phyloP scores from a whole-genome alignment of 495 filamentous ascomycete species.

The Lindgomyces ingoldianus region DNA sequence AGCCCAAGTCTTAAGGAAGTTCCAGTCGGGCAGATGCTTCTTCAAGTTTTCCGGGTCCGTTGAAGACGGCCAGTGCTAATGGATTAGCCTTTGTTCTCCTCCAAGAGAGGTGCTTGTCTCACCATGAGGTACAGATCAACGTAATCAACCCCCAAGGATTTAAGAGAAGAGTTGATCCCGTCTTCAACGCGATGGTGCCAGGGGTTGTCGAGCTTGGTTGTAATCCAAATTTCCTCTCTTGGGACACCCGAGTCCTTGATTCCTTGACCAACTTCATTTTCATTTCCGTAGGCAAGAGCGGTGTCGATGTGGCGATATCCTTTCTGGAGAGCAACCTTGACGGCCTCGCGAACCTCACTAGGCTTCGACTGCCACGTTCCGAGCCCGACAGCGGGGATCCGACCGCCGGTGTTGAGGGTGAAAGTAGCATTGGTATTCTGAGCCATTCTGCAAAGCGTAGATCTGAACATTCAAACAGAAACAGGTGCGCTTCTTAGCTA shows the following conservation, averaged over 20 bases:
- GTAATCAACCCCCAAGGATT: constrained; percentile 70
- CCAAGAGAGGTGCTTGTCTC: not conserved
- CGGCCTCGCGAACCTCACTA: constrained; percentile 67
- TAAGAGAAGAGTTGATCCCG: constrained; percentile 68
- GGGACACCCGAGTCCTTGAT: constrained; percentile 79
- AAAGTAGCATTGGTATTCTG: constrained; percentile 56
- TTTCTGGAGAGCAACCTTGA: constrained; percentile 70
- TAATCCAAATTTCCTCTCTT: constrained; percentile 79
- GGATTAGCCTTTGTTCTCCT: not conserved
- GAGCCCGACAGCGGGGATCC: constrained; percentile 79
- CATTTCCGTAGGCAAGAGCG: constrained; percentile 83
- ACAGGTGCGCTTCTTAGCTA: too few relatives aligned
- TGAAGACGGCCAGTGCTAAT: constrained; percentile 71
- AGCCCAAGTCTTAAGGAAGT: constrained; percentile 79
- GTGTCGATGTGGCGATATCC: constrained; percentile 76
- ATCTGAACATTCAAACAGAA: constrained; percentile 21
- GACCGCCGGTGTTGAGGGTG: constrained; percentile 76
- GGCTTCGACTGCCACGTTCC: constrained; percentile 78
- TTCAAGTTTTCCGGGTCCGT: constrained; percentile 58
- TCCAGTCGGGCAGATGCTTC: constrained; percentile 68
- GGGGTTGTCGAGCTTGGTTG: constrained; percentile 84
- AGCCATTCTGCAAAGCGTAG: constrained; percentile 33
- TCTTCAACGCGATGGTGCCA: constrained; percentile 72
- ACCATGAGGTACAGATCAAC: constrained; percentile 79
- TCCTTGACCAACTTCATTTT: constrained; percentile 76